phyloP scores from a whole-genome alignment of 371 early-diverging fungal genomes.

The Enterocytospora artemiae region DNA sequence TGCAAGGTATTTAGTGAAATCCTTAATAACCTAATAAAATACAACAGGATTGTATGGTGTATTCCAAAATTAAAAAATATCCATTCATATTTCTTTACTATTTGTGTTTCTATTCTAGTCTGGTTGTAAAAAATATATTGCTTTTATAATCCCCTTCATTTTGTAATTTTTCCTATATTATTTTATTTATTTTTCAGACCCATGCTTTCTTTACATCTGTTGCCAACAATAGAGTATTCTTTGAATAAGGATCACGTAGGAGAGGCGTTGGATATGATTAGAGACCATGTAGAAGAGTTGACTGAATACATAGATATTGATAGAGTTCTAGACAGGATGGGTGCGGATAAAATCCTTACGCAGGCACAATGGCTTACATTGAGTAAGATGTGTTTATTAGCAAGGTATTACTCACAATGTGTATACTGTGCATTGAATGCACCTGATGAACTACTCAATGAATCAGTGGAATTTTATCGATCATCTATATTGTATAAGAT shows the following conservation, averaged over 20 bases:
- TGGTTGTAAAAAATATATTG: too few species aligned
- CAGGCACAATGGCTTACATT: constrained; percentile 8
- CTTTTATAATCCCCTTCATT: too few species aligned
- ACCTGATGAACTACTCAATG: constrained; percentile 19
- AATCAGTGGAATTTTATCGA: constrained; percentile 19
- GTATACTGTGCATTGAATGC: constrained; percentile 25
- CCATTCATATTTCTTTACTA: too few species aligned
- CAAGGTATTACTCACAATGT: constrained; percentile 19
- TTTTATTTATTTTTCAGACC: background rate
- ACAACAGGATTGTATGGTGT: too few species aligned
- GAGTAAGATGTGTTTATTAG: constrained; percentile 26
- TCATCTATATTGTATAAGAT: constrained; percentile 25
- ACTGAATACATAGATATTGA: background rate
- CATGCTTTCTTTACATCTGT: background rate
- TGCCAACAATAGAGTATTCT: background rate
- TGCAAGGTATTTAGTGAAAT: too few species aligned
- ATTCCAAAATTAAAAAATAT: too few species aligned
- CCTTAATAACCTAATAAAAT: too few species aligned
- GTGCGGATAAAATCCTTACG: background rate
- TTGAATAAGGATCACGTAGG: background rate
- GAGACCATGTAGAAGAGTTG: background rate
- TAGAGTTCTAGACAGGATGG: background rate
- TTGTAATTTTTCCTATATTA: too few species aligned
- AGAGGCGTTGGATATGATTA: constrained; percentile 2
- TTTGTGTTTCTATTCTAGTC: too few species aligned